Evolutionary conservation across 495 filamentous ascomycete genomes (phyloP), one percentile per base, ranked within the genome.

Genomic region (Opeltia flavorubescens): DNA sequence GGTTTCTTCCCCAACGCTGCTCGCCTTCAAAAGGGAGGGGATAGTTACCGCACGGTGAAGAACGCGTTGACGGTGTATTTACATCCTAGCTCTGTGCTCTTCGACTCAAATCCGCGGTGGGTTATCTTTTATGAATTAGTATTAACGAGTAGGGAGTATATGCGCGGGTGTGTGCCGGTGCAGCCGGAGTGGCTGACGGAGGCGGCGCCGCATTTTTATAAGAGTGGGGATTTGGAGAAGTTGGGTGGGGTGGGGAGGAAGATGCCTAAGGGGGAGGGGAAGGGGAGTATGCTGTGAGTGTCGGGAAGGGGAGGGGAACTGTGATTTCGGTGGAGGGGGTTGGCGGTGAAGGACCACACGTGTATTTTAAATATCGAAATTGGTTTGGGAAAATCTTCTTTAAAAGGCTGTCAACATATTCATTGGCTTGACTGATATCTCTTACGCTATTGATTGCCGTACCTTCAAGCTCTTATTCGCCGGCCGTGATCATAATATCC

Each of bases 1-100:
- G 91, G 93, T 1, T 98, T 94, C 72, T 96, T 98, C 69, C 80
- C 87, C 4, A 95, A 98, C 54, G 88, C 91, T 0, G 91, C 93
- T 2, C 67, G 87, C 8, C 59, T 98, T 40, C 83, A 93, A 61
- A 72, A 83, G 27, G 83, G 79, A 4, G 93, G 91, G 9, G 86
- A 95, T 51, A 83, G 77, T 39, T 98, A 96, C 63, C 74, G 89
- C n/a, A 95, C 89, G 4, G 79, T 96, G 20, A 95, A 95, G 77
- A 94, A 84, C 43, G 84, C 81, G 33, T 78, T 84, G 64, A 86
- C 83, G 21, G 91, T 95, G 5, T 89, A 87, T 55, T 68, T 96
- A 26, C 91, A 98, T 59, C 91, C 91, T 1, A 84, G 79, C 45
- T 83, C 76, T 48, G 84, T 84, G 43, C 65, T 95, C 48, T 82